Evolutionary conservation across 352 stramenopile genomes (phyloP), one percentile per base, ranked within the genome.

Genomic region (Nothophytophthora sp.): DNA sequence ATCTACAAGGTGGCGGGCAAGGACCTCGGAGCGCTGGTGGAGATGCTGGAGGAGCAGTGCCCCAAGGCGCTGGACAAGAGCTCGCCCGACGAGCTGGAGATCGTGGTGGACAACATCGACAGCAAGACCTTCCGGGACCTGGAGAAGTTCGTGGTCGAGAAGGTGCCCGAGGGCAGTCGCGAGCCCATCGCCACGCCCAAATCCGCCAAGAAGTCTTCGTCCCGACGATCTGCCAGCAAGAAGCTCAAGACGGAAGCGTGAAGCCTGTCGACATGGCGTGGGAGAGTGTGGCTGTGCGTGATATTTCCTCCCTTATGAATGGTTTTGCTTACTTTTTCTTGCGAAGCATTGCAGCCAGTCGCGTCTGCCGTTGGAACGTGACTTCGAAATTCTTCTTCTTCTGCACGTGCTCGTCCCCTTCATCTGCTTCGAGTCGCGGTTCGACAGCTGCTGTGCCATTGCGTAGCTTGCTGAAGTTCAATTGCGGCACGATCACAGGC

Each of bases 91-190:
- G 85, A 96, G 50, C 46, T 96, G 35, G 88, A 96, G 33, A 90
- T 96, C 50, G 75, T 95, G 33, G 73, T 96, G 24, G 88, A 96
- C 57, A 67, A 79, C 36, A 93, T 96, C 43, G 86, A 96, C 60
- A 72, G 73, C 49, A 92, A 92, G 55, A 96, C 86, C 27, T 96
- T 96, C 65, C 83, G 82, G 32, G 83, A 92, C 8, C 37, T 96
- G 44, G 76, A 94, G 46, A 88, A 86, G 37, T 86, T 92, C 20
- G 72, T 96, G 28, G 52, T 80, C 33, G 78, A 92, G 33, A 86
- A 81, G 24, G 71, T 93, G 11, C 80, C 82, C 0, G 78, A 88
- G 56, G 78, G 72, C 11, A 85, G 71, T 30, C 76, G 73, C 41
- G 75, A 89, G 56, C 62, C 76, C 3, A 67, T 91, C 32, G 18